Base-by-base conservation (phyloP, 805 yeast species). In the Jamesozyma jinghongensis region DNA sequence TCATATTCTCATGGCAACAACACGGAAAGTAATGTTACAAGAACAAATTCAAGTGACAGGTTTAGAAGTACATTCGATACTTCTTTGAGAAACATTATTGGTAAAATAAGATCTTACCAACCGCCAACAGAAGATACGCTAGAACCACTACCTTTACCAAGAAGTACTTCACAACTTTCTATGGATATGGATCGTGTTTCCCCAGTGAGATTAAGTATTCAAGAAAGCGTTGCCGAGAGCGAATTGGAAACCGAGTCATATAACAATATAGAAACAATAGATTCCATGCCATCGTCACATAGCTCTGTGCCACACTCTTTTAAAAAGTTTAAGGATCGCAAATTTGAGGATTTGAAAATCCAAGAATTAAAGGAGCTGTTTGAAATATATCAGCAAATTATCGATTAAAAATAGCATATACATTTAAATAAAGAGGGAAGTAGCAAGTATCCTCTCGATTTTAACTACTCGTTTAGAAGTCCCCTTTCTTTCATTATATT, bases 311-410 rank as follows among this genome's bases (percentile, higher is more conserved):
- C 52, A 3, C 41, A 42, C 3, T 47, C 49, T 7, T 54, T 54
- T 54, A 55, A 43, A 29, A 44, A 41, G 30, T 55, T 40, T 36
- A 53, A 51, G 36, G 50, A 50, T 37, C 39, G 37, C 3, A 43
- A 48, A 10, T 61, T 61, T 42, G 63, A 61, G n/a, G 62, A 57
- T 34, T 34, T 61, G 38, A 59, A 42, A 19, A 37, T 61, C 7
- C 18, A 42, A 17, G 62, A 61, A 33, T 32, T 61, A 36, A 50
- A 44, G 35, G 55, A 52, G 31, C 36, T 61, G 5, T 61, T 57
- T 44, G 58, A 54, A n/a, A 53, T 53, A 18, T 61, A 59, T 39
- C 55, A 56, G 40, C 53, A 44, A 18, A 19, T 40, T 31, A 26
- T 36, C 16, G 37, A 33, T 18, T 34, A 17, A 18, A 26, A 35